Evolutionary conservation across 176 grass and related monocot species (phyloP).

Genomic region (Phoenix roebelenii): DNA sequence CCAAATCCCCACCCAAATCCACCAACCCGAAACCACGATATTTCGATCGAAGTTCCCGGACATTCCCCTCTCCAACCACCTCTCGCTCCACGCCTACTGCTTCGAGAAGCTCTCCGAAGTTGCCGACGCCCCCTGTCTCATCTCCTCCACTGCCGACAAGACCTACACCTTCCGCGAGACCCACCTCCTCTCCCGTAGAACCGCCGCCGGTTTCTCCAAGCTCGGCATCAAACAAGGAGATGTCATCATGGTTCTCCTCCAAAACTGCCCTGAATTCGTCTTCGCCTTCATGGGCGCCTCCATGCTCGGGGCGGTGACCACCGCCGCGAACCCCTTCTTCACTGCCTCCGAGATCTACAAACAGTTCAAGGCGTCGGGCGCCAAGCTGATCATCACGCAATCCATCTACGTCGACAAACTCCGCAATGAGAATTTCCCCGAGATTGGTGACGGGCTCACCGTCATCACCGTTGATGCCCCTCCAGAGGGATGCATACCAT

Average conservation of each 20-base stretch:
- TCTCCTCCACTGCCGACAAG: slow-evolving; percentile 13
- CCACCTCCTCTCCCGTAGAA: slow-evolving; percentile 19
- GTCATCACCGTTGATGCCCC: slow-evolving; percentile 18
- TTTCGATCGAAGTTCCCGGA: slow-evolving; percentile 38
- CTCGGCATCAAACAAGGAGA: slow-evolving; percentile 22
- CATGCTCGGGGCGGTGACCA: slow-evolving; percentile 30
- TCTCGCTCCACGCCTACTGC: slow-evolving; percentile 44
- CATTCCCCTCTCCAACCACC: slow-evolving; percentile 26
- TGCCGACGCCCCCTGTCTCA: slow-evolving; percentile 26
- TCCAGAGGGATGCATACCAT: slow-evolving; percentile 18
- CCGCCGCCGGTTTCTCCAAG: slow-evolving; percentile 22
- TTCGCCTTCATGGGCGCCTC: slow-evolving; percentile 37
- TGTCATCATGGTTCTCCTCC: slow-evolving; percentile 28
- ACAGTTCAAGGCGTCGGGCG: slow-evolving; percentile 25
- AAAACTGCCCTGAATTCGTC: slow-evolving; percentile 32
- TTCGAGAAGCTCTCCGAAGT: slow-evolving; percentile 21
- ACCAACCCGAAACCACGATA: not conserved
- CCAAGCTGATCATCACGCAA: slow-evolving; percentile 30
- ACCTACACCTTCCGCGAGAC: slow-evolving; percentile 30
- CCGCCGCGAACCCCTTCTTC: slow-evolving; percentile 34
- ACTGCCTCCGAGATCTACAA: slow-evolving; percentile 31
- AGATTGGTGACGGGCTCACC: not conserved
- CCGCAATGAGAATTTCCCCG: not conserved
- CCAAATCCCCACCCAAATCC: slow-evolving; percentile 10
- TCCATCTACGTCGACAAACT: slow-evolving; percentile 30